These are phyloP conservation scores for Podaxis pistillaris DNA, from an alignment of 768 basidiomycete genomes.

Conservation along the genomic window DNA sequence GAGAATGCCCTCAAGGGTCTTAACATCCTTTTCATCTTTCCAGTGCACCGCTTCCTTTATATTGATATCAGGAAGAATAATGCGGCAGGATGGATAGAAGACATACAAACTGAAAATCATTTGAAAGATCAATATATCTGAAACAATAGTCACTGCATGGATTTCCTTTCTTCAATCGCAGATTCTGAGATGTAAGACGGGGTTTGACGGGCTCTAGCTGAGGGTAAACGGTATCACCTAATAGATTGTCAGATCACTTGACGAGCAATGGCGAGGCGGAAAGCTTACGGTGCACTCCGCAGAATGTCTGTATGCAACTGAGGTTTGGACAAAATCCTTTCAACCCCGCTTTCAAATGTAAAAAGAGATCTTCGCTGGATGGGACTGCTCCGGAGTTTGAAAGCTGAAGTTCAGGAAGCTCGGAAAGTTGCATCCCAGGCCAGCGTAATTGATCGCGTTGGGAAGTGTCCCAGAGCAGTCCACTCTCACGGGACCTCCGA, in stretches of 20 bases:
- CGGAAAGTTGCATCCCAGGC: constrained; percentile 26
- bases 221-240: constrained; percentile 5
- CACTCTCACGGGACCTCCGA: constrained; percentile 25
- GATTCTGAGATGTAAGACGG: neutral
- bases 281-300: constrained; percentile 34
- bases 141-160: constrained; percentile 12
- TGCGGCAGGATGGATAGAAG: neutral
- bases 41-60: constrained; percentile 26
- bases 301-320: constrained; percentile 40
- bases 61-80: neutral
- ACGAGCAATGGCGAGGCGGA: neutral
- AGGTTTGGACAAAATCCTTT: constrained; percentile 44
- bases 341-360: constrained; percentile 30
- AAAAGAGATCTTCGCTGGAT: constrained; percentile 25
- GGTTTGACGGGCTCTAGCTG: neutral
- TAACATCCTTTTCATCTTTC: constrained; percentile 36
- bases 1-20: constrained; percentile 37
- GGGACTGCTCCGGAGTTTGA: constrained; percentile 17
- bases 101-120: neutral
- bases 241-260: neutral
- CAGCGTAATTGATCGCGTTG: constrained; percentile 43
- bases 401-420: constrained; percentile 10
- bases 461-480: constrained; percentile 39
- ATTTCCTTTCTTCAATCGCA: constrained; percentile 5
- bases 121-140: constrained; percentile 4